Conservation (phyloP, 768 basidiomycete genomes). For the Lanmaoa pseudosensibilis region DNA sequence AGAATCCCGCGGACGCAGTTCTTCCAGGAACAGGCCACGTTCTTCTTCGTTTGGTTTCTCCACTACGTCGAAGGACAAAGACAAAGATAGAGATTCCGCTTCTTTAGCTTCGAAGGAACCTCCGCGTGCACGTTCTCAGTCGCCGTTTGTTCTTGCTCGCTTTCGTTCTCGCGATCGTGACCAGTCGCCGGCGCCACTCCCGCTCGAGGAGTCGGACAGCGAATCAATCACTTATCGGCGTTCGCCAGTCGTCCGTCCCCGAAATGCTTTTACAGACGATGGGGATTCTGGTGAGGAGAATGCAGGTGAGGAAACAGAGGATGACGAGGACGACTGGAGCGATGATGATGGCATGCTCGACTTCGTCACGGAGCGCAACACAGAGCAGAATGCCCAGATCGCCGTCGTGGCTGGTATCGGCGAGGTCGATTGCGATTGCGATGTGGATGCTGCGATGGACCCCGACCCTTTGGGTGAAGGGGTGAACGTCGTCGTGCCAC, state of each 20-base stretch:
- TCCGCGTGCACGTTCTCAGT: conserved; percentile 70
- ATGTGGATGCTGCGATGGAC: conserved; percentile 55
- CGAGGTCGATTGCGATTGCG: conserved; percentile 43
- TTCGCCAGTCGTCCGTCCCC: conserved; percentile 49
- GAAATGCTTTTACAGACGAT: conserved; percentile 61
- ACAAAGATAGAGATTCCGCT: conserved; percentile 34
- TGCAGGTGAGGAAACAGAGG: conserved; percentile 47
- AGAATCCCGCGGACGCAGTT: conserved; percentile 53
- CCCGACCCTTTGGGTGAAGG: conserved; percentile 91
- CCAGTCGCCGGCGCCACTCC: conserved; percentile 55
- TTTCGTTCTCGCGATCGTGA: conserved; percentile 58
- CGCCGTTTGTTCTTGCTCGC: conserved; percentile 76
- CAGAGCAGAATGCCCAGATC: conserved; percentile 73
- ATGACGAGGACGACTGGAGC: conserved; percentile 60
- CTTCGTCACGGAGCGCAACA: conserved; percentile 82
- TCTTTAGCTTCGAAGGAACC: conserved; percentile 48
- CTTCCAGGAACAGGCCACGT: conserved; percentile 41
- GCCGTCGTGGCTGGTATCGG: conserved; percentile 28
- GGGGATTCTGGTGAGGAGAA: conserved; percentile 67
- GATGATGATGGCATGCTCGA: conserved; percentile 64
- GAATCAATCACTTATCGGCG: conserved; percentile 36
- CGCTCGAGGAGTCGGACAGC: conserved; percentile 56
- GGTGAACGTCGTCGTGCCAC: conserved; percentile 83
- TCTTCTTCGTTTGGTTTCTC: conserved; percentile 50
- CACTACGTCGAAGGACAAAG: conserved; percentile 32